phyloP scores from a whole-genome alignment of 768 basidiomycete genomes.

The Podaxis mareebaensis region DNA sequence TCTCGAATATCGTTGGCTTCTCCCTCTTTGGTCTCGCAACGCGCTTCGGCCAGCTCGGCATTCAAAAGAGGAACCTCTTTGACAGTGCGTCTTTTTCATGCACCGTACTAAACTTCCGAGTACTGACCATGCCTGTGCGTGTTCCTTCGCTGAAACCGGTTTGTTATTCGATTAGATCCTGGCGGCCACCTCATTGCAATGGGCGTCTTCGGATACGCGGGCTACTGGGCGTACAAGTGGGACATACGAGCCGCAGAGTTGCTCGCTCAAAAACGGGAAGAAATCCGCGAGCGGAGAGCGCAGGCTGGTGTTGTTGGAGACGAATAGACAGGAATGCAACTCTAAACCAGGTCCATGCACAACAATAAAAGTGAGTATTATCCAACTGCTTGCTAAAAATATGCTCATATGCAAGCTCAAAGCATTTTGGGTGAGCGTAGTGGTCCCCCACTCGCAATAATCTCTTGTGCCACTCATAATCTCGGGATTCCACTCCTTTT shows the following conservation, averaged over 20 bases:
- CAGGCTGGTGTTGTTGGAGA: conserved; percentile 31
- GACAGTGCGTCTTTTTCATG: conserved; percentile 57
- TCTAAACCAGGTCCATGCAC: background rate
- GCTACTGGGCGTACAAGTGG: conserved; percentile 75
- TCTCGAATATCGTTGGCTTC: conserved; percentile 74
- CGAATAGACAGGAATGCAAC: conserved; percentile 12
- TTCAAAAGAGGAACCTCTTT: conserved; percentile 78
- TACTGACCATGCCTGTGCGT: conserved; percentile 6
- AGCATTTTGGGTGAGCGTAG: no score
- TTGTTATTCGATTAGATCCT: conserved; percentile 50
- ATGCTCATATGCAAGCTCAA: no score
- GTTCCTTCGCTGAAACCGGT: conserved; percentile 3
- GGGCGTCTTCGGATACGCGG: conserved; percentile 67
- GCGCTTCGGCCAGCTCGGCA: conserved; percentile 83
- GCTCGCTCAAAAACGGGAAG: conserved; percentile 60
- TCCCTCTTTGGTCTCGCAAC: conserved; percentile 81
- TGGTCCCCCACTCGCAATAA: no score
- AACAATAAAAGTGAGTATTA: background rate
- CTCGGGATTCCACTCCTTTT: no score
- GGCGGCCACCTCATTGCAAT: conserved; percentile 71
- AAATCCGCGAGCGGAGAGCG: conserved; percentile 53
- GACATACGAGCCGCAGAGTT: conserved; percentile 63
- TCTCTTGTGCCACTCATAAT: no score
- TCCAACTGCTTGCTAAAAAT: no score
- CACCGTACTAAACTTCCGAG: background rate